phyloP scores from a whole-genome alignment of 805 yeast genomes.

The Clavispora santaluciae region DNA sequence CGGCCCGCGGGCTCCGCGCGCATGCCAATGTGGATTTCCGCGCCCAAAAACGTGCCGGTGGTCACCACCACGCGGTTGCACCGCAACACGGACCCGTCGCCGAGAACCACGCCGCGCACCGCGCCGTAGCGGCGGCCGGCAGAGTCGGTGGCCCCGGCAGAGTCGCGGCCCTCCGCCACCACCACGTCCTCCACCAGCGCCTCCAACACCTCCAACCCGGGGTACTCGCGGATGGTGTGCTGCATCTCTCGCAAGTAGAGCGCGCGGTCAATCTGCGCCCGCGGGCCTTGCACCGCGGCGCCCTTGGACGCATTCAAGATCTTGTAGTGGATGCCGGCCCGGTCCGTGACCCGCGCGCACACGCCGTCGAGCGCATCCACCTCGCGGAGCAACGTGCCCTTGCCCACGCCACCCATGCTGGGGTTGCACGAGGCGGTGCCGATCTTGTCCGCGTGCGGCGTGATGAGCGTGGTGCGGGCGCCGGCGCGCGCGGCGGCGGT shows the following conservation, averaged over 20 bases:
- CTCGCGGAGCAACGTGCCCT: conserved; percentile 87
- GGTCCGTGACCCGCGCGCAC: conserved; percentile 78
- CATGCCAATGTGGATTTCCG: conserved; percentile 90
- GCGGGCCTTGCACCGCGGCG: conserved; percentile 96
- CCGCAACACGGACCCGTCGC: conserved; percentile 55
- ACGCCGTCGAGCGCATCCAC: conserved; percentile 97
- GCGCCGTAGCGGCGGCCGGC: conserved; percentile 40
- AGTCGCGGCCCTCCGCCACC: conserved; percentile 40
- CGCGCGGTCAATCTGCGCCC: conserved; percentile 91
- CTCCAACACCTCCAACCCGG: conserved; percentile 55
- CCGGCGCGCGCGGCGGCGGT: conserved; percentile 89
- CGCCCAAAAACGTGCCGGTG: conserved; percentile 93
- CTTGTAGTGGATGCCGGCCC: conserved; percentile 89
- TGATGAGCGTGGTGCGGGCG: conserved; percentile 60
- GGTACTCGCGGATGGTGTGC: conserved; percentile 47
- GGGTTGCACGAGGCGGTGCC: conserved; percentile 98
- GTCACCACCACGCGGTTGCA: conserved; percentile 77
- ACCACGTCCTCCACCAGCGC: conserved; percentile 85
- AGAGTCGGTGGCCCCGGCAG: conserved; percentile 16
- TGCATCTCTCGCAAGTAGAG: conserved; percentile 82
- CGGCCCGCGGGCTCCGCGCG: conserved; percentile 83
- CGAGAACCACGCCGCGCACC: conserved; percentile 70
- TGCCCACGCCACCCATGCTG: conserved; percentile 97
- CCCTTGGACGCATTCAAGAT: conserved; percentile 84
- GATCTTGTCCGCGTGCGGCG: conserved; percentile 69